Evolutionary conservation across 2,329 filamentous ascomycete genomes (phyloP), one percentile per base, ranked within the genome.

Genomic region (Plenodomus lindquistii): DNA sequence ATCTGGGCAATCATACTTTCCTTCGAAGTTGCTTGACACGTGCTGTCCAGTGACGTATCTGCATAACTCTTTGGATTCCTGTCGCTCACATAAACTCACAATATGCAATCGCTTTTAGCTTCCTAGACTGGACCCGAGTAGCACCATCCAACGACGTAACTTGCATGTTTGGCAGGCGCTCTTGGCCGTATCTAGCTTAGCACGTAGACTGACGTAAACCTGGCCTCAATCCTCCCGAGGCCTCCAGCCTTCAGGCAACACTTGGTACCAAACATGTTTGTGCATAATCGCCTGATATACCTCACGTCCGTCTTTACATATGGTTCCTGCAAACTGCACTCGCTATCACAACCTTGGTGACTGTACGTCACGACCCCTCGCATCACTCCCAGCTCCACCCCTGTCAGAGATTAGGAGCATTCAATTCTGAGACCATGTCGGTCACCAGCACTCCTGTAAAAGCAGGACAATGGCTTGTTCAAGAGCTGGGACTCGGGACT

Each of bases 401-500:
- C 11, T 7, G 27, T 15, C 27, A 13, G 27, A 15, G 15, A 31
- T 31, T 11, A 31, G 27, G 6, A 15, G 9, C 27, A 15, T 13
- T 13, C 15, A 15, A 15, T 15, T 31, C 11, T 15, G 11, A 15
- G 27, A 31, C 6, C 11, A 67, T 66, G 64, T 40, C 54, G 15
- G 6, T 54, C 31, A 19, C 15, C 5, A 35, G 48, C 42, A 37
- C 27, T n/a, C 24, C 52, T 38, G 9, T 34, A 11, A 54, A 43
- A 21, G 58, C 46, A 18, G 35, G 34, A 18, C 46, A 37, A 50
- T 67, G 65, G 66, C 54, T 67, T 8, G 54, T 55, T 10, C 38
- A 51, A n/a, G 68, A 71, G 44, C 53, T 69, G 4, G 68, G 68
- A 2, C 53, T 71, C 9, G 43, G 52, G 16, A 67, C 68, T 1